Conservation (phyloP, 805 yeast species). For the Citeromyces nyonsensis region DNA sequence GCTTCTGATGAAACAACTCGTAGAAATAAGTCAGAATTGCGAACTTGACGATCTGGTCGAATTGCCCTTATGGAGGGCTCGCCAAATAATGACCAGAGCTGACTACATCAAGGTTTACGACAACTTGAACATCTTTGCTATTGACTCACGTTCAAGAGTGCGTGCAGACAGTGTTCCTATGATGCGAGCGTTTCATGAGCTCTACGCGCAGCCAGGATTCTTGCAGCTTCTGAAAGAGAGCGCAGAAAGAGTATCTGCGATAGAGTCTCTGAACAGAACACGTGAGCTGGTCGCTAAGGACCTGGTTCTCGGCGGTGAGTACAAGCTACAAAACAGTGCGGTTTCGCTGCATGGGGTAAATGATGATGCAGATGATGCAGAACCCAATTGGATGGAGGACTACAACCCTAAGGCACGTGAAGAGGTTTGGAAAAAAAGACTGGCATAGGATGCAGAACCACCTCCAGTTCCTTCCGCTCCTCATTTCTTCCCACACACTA, state of each 20-base stretch:
- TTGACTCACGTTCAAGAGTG: constrained; percentile 58
- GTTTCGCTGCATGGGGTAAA: constrained; percentile 3
- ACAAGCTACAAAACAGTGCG: constrained; percentile 11
- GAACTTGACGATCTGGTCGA: constrained; percentile 11
- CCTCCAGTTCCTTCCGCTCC: too few relatives aligned
- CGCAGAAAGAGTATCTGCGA: constrained; percentile 51
- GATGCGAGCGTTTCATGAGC: constrained; percentile 83
- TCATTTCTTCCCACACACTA: too few relatives aligned
- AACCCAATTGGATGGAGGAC: constrained; percentile 15
- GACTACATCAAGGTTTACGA: constrained; percentile 69
- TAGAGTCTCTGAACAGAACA: constrained; percentile 67
- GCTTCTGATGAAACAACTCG: constrained; percentile 56
- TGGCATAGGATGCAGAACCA: too few relatives aligned
- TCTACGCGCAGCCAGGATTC: constrained; percentile 56
- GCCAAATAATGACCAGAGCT: constrained; percentile 75
- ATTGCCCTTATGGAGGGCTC: constrained; percentile 69
- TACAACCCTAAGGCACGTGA: constrained; percentile 14
- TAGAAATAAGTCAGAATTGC: constrained; percentile 40
- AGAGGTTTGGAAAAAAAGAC: constrained; percentile 32
- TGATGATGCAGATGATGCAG: constrained; percentile 7
- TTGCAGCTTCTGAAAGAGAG: constrained; percentile 52
- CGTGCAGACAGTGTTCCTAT: constrained; percentile 75
- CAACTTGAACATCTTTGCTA: constrained; percentile 62
- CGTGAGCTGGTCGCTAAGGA: constrained; percentile 65
- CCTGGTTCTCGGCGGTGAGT: constrained; percentile 33